Conservation (phyloP, 129 eudicot species). For the Tagetes patula region DNA sequence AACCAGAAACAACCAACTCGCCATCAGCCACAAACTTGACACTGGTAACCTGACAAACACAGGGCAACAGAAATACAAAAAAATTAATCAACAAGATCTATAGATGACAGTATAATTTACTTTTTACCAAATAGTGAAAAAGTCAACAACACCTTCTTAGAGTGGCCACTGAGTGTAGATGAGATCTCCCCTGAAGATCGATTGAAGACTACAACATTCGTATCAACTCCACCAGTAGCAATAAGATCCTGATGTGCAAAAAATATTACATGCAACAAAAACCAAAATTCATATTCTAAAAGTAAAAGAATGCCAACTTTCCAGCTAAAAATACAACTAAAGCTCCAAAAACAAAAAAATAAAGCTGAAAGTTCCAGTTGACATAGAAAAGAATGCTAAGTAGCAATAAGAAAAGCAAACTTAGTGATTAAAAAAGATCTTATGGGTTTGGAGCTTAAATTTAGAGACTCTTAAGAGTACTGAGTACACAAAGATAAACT, state of each 20-base stretch:
- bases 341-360: neutral
- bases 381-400: neutral
- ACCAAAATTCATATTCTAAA: constrained; percentile 3
- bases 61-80: constrained; percentile 15
- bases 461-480: neutral
- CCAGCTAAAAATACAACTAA: neutral
- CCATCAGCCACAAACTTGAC: constrained; percentile 85
- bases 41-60: constrained; percentile 66
- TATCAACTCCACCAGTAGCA: constrained; percentile 87
- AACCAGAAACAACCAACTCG: constrained; percentile 75
- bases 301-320: neutral
- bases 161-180: constrained; percentile 95
- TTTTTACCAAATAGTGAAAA: constrained; percentile 26
- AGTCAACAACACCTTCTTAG: constrained; percentile 74
- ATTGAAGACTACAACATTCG: constrained; percentile 83
- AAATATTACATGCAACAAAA: constrained; percentile 3
- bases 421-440: neutral
- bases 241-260: constrained; percentile 62
- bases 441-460: neutral
- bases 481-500: neutral
- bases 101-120: neutral
- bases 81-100: neutral
- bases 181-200: constrained; percentile 75
- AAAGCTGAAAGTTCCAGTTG: neutral
- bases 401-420: neutral